Base-by-base conservation (phyloP, 2,329 filamentous ascomycete species). In the Cryphonectria japonica region DNA sequence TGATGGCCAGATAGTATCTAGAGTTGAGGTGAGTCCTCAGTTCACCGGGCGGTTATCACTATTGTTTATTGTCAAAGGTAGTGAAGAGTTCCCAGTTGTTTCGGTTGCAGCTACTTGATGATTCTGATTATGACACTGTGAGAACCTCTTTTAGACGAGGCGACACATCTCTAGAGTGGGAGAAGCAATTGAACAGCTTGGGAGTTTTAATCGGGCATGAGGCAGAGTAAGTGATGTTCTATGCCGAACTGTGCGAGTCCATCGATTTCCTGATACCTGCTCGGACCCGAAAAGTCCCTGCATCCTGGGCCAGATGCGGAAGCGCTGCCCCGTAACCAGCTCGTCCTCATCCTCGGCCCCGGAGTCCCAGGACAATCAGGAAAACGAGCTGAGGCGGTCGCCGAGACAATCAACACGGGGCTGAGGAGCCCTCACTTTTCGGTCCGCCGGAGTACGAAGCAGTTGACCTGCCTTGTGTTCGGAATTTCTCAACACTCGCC, bases 211-310 rank as follows among this genome's bases (percentile, higher is more conserved):
- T 43, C 13, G 41, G 16, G 13, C 13, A 43, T 11, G 9, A 11
- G 11, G 37, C 37, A 39, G 37, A 39, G 37, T 11, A 39, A 39
- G 13, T 39, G 1, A 39, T 11, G 4, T 39, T 39, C 8, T 39
- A 39, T 14, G 41, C 66, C 69, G 61, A 19, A 61, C 50, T 29
- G 43, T 59, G 34, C 66, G 50, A 54, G 50, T 66, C 50, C 66
- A 69, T 22, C 66, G 65, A 41, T 61, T 69, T 7, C 66, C 69
- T 34, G 61, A 71, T 60, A 61, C 61, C 2, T 32, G 66, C n/a
- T 69, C 66, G 34, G 69, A 69, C 34, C 41, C 52, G 2, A 69
- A 69, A n/a, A 61, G 52, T 3, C 46, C 61, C 32, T 60, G 61
- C 16, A 50, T 69, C 4, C 66, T 71, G 32, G 61, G 66, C 16